Evolutionary conservation across 345 rosid genomes (phyloP), one percentile per base, ranked within the genome.

Genomic region (Corymbia maculata): DNA sequence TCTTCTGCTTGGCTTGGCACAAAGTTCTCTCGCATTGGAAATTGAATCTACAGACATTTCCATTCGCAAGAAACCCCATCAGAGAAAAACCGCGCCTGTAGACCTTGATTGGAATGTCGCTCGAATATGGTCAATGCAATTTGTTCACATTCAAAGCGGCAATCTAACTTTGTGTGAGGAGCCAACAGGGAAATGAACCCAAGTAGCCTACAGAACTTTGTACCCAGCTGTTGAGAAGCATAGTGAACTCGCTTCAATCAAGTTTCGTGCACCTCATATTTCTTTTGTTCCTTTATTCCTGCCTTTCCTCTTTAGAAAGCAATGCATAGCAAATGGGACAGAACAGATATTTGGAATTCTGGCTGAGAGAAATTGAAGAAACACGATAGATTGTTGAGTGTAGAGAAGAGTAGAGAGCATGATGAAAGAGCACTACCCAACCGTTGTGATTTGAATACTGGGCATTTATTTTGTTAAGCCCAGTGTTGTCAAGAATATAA

Each of bases 1-100:
- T 85, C 97, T 19, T 8, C 51, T 15, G n/a, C 50, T 28, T 86
- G 90, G 90, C 49, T 88, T 28, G 36, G 79, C 70, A n/a, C 32
- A 30, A 88, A 86, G 86, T 88, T 88, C 90, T 47, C 85, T 22
- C 88, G 50, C 87, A 50, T 53, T 11, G 85, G 85, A 50, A 28
- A 36, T 19, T 66, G 87, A 88, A 12, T 80, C 47, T 53, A 42
- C 49, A 10, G 49, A 75, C 42, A 42, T 75, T 75, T 75, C 84
- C 49, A 19, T 49, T 75, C 49, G 1, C 14, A 19, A 36, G 49
- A 36, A 19, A 75, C 49, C 49, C 49, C 84, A 42, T 42, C 26
- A 36, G 84, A 42, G 28, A 42, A 42, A 17, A 75, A 75, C 42
- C 42, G 28, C 5, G 4, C 24, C 24, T 6, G 2, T 32, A 70